Percentiles rank a stretch among this genome's conserved stretches.
Conservation (phyloP, 805 yeast genomes). For the Cyberlindnera nakhonratchasimensis region DNA sequence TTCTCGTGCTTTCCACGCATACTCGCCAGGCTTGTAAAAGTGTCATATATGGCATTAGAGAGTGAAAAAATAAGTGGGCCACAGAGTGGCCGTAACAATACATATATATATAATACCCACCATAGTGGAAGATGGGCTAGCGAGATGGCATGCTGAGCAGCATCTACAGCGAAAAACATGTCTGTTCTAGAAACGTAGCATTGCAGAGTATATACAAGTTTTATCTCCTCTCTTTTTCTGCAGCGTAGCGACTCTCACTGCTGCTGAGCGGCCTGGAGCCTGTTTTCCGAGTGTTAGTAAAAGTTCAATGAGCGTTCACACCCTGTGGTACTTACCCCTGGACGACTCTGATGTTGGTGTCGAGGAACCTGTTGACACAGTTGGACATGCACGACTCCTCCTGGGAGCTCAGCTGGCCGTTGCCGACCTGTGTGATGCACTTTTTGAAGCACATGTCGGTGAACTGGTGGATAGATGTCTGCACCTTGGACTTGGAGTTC, state of each 20-base stretch:
- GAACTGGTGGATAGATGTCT: slow-evolving; percentile 79
- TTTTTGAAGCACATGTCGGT: slow-evolving; percentile 89
- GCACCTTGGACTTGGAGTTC: slow-evolving; percentile 83
- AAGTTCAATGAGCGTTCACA: too few species aligned
- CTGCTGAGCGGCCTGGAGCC: slow-evolving; percentile 22
- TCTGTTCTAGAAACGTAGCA: too few species aligned
- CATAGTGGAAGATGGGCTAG: too few species aligned
- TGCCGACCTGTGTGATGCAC: slow-evolving; percentile 54
- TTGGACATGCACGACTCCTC: slow-evolving; percentile 75
- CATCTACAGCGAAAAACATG: too few species aligned
- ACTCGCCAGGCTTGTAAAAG: too few species aligned
- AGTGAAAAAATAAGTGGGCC: too few species aligned
- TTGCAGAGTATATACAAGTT: slow-evolving; percentile 8
- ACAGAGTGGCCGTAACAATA: too few species aligned
- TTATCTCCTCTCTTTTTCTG: background rate
- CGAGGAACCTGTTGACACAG: slow-evolving; percentile 83
- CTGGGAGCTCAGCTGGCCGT: slow-evolving; percentile 45
- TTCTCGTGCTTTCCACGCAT: too few species aligned
- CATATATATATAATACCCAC: too few species aligned
- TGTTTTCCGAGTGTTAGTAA: slow-evolving; percentile 8
- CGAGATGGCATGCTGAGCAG: too few species aligned
- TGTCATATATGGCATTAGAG: too few species aligned
- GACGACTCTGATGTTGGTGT: slow-evolving; percentile 82
- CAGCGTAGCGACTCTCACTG: too few species aligned
- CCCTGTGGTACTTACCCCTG: slow-evolving; percentile 34